Evolutionary conservation across 306 rosid genomes (phyloP), one percentile per base, ranked within the genome.

Genomic region (Begonia peltatifolia): DNA sequence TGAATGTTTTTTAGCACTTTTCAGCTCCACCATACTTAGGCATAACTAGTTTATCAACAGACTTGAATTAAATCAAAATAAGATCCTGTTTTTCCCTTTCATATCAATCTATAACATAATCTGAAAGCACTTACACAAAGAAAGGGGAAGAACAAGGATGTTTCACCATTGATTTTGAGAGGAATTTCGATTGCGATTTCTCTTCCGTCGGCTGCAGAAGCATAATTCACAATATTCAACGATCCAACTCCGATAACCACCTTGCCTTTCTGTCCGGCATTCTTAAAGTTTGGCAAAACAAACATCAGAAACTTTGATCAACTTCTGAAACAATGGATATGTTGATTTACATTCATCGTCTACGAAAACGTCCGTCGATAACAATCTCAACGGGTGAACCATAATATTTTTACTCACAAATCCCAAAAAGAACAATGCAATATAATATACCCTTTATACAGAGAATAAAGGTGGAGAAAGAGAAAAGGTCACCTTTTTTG

Each of bases 221-320:
- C 73, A 46, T 72, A 67, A 25, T 62, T 66, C 1, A 72, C 62
- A 10, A 72, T 62, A 55, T 72, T 67, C 46, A 72, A 11, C 2
- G 63, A 62, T 2, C 73, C 65, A 2, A 69, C 55, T 50, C 73
- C 77, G 14, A 67, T 11, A 13, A 42, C 10, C 2, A 30, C 38
- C 6, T 30, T 30, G 8, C 38, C 38, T 30, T 30, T 30, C 38
- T 7, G 38, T 30, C 38, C 38, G 38, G 38, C 5, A 3, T 30
- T 30, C 38, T 30, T 30, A 30, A 30, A 30, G 7, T 5, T 30
- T 1, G 38, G 38, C 38, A 30, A 30, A 30, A 6, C 38, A 30
- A 30, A 30, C 38, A 30, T 30, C 38, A 30, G 9, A 30, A 30
- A 7, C 38, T 25, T 6, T 25, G 35, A 6, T 25, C 35, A 25